Percentiles rank a stretch among this genome's conserved stretches.
These are phyloP conservation scores for Chaetomium globosum DNA, from an alignment of 2,329 filamentous ascomycete genomes.

Conservation along the genomic window DNA sequence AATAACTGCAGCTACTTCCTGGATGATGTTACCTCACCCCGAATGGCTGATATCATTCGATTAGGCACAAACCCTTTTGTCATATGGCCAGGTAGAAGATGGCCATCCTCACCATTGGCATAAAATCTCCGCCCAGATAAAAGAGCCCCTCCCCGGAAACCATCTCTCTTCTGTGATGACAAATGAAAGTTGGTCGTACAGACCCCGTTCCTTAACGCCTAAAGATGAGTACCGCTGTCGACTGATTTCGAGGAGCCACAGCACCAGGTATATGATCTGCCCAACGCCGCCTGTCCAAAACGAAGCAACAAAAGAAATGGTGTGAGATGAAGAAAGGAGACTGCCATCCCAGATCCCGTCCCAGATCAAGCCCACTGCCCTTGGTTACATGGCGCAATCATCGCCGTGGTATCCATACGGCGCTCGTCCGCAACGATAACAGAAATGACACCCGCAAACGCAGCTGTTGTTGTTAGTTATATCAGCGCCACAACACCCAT, in stretches of 20 bases:
- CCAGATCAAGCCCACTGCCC: not conserved
- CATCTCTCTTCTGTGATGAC: not conserved
- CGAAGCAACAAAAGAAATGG: not conserved
- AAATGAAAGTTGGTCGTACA: not conserved
- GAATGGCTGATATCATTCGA: no score
- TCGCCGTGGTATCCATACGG: slow-evolving; percentile 17
- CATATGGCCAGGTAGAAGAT: not conserved
- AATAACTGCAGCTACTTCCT: no score
- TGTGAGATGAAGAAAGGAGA: not conserved
- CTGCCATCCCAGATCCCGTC: not conserved
- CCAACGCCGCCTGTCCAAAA: not conserved
- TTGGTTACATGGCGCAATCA: slow-evolving; percentile 19
- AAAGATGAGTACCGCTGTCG: not conserved
- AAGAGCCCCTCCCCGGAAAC: not conserved
- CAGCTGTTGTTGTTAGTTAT: slow-evolving; percentile 25
- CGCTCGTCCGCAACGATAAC: slow-evolving; percentile 32
- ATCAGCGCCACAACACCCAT: not conserved
- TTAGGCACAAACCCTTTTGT: no score
- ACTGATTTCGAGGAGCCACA: not conserved
- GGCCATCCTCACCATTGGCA: not conserved
- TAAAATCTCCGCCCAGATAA: not conserved
- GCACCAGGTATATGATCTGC: not conserved
- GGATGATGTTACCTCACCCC: no score
- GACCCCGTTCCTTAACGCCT: not conserved
- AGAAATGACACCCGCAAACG: slow-evolving; percentile 31